Evolutionary conservation across 176 grass and related monocot genomes (phyloP).

Genomic region (Triticum urartu): DNA sequence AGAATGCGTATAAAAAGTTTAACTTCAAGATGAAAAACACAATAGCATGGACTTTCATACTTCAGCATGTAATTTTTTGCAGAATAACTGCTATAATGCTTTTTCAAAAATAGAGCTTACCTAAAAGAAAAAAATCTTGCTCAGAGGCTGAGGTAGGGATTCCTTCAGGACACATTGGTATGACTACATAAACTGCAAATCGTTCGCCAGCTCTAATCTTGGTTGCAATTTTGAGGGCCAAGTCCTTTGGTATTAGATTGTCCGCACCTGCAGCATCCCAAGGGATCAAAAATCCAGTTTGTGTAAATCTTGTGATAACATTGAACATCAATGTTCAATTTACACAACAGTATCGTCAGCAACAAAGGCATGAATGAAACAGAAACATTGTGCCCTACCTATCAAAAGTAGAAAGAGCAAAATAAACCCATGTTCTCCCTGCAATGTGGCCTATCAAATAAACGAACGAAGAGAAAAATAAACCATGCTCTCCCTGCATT

Average conservation of each 20-base stretch:
- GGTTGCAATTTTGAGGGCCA: constrained; percentile 86
- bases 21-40: too few relatives aligned
- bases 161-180: constrained; percentile 74
- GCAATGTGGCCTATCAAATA: too few relatives aligned
- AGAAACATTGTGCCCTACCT: constrained; percentile 10
- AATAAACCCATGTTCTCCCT: too few relatives aligned
- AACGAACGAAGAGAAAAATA: too few relatives aligned
- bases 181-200: constrained; percentile 91
- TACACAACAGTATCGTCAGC: background rate
- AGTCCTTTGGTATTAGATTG: constrained; percentile 90
- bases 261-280: constrained; percentile 59
- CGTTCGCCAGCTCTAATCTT: constrained; percentile 74
- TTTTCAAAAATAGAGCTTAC: constrained; percentile 39
- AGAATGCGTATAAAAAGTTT: too few relatives aligned
- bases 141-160: constrained; percentile 26
- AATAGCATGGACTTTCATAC: too few relatives aligned
- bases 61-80: too few relatives aligned
- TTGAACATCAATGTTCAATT: too few relatives aligned
- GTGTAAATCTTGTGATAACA: too few relatives aligned
- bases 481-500: too few relatives aligned
- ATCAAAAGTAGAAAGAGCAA: background rate
- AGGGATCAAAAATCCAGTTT: background rate
- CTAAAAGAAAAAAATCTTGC: constrained; percentile 95
- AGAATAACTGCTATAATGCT: background rate
- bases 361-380: background rate